Evolutionary conservation across 495 filamentous ascomycete genomes (phyloP).

Genomic region (Aspergillus olivimuriae): DNA sequence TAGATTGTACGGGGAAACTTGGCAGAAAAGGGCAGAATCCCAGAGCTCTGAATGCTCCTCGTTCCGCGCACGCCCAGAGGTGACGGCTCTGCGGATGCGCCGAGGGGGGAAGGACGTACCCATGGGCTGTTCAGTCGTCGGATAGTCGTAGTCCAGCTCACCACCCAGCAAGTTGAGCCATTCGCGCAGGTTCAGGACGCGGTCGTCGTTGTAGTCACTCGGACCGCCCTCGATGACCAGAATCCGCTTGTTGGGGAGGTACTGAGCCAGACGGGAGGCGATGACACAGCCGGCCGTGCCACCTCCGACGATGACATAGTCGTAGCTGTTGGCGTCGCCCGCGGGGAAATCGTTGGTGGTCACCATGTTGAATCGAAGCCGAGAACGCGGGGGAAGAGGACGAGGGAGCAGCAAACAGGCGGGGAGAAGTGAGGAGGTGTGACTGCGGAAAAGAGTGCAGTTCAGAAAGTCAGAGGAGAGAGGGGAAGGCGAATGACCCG

Average conservation of each 20-base stretch:
- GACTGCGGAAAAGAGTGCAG: too few species aligned
- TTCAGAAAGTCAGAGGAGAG: too few species aligned
- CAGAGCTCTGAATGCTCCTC: too few species aligned
- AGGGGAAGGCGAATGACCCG: too few species aligned
- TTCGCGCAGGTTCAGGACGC: constrained; percentile 67
- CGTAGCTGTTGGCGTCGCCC: constrained; percentile 60
- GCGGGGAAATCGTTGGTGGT: constrained; percentile 58
- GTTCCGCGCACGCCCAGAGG: too few species aligned
- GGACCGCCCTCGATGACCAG: constrained; percentile 61
- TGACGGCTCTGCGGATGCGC: too few species aligned
- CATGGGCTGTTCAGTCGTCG: constrained; percentile 76
- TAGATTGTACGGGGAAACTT: too few species aligned
- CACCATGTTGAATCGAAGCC: constrained; percentile 32
- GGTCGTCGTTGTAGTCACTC: constrained; percentile 59
- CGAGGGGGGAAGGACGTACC: too few species aligned
- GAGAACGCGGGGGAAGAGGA: constrained; percentile 1
- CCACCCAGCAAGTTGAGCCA: constrained; percentile 74
- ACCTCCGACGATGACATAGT: constrained; percentile 82
- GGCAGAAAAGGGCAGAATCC: too few species aligned
- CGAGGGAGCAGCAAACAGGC: constrained; percentile 4
- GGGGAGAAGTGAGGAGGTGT: background rate
- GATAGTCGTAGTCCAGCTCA: constrained; percentile 81
- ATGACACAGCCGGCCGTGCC: constrained; percentile 87
- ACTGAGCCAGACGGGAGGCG: constrained; percentile 61
- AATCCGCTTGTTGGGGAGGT: constrained; percentile 58